A percentile compares a stretch with the other conserved stretches of the same genome.
Conservation (phyloP, 768 basidiomycete genomes). For the Sarcodon sp. region DNA sequence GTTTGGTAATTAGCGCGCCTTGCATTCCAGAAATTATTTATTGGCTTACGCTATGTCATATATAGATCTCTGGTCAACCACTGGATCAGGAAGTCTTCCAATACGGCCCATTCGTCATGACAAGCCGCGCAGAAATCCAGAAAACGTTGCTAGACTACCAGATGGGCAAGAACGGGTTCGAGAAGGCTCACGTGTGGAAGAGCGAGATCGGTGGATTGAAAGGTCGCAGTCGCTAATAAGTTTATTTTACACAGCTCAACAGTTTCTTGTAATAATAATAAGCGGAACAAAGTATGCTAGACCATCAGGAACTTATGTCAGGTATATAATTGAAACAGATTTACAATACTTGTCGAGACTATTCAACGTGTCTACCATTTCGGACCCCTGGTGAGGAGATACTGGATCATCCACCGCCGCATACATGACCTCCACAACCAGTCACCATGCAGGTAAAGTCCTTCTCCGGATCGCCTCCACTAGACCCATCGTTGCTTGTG, state of each 20-base stretch:
- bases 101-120: constrained; percentile 85
- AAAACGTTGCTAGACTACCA: constrained; percentile 77
- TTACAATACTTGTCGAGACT: too few relatives aligned
- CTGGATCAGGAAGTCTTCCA: constrained; percentile 83
- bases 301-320: too few relatives aligned
- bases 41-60: background rate
- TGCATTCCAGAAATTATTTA: background rate
- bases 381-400: too few relatives aligned
- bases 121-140: constrained; percentile 65
- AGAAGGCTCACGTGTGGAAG: constrained; percentile 79
- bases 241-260: background rate
- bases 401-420: too few relatives aligned
- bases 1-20: constrained; percentile 35
- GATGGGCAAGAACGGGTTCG: constrained; percentile 76
- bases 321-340: too few relatives aligned
- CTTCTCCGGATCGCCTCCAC: constrained; percentile 3
- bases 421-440: too few relatives aligned
- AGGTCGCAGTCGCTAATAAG: background rate
- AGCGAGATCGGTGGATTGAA: constrained; percentile 50
- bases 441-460: too few relatives aligned
- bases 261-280: too few relatives aligned
- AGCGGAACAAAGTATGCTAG: too few relatives aligned
- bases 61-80: constrained; percentile 74
- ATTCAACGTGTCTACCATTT: too few relatives aligned
- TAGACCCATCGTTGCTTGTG: constrained; percentile 3